Percentiles rank a stretch among this genome's conserved stretches.
These are phyloP conservation scores for Aspergillus hiratsukae DNA, from an alignment of 2,329 filamentous ascomycete genomes.

Conservation along the genomic window DNA sequence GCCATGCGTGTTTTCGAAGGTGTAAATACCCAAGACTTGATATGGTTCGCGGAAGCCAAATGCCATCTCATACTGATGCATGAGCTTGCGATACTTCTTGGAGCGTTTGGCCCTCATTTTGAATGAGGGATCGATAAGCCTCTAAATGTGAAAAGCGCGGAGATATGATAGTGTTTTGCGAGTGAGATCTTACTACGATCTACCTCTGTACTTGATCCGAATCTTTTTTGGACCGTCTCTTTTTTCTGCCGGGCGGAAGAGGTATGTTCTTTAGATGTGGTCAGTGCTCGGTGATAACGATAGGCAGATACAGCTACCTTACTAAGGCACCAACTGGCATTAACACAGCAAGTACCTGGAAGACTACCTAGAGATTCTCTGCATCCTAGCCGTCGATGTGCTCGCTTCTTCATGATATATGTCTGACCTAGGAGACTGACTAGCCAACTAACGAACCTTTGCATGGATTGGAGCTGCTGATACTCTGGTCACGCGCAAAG, in stretches of 20 bases:
- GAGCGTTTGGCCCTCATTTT: slow-evolving; percentile 65
- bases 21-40: slow-evolving; percentile 65
- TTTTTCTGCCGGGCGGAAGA: slow-evolving; percentile 33
- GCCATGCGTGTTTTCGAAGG: slow-evolving; percentile 14
- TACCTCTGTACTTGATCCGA: slow-evolving; percentile 9
- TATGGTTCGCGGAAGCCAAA: slow-evolving; percentile 94
- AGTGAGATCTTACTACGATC: slow-evolving; percentile 8
- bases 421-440: background rate
- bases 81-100: slow-evolving; percentile 82
- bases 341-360: background rate
- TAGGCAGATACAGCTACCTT: background rate
- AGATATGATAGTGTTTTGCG: slow-evolving; percentile 6
- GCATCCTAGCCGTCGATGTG: background rate
- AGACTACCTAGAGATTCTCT: background rate
- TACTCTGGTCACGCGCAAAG: background rate
- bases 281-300: slow-evolving; percentile 16
- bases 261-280: slow-evolving; percentile 17
- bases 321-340: background rate
- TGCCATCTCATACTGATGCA: slow-evolving; percentile 81
- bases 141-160: slow-evolving; percentile 4
- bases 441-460: background rate
- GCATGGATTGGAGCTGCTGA: background rate
- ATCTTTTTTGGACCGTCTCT: slow-evolving; percentile 25
- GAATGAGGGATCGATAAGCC: slow-evolving; percentile 20
- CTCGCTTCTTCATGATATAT: background rate